Percentiles rank a stretch among this genome's conserved stretches.
Evolutionary conservation across 495 filamentous ascomycete genomes (phyloP).

Genomic region (Pyronema omphalodes): DNA sequence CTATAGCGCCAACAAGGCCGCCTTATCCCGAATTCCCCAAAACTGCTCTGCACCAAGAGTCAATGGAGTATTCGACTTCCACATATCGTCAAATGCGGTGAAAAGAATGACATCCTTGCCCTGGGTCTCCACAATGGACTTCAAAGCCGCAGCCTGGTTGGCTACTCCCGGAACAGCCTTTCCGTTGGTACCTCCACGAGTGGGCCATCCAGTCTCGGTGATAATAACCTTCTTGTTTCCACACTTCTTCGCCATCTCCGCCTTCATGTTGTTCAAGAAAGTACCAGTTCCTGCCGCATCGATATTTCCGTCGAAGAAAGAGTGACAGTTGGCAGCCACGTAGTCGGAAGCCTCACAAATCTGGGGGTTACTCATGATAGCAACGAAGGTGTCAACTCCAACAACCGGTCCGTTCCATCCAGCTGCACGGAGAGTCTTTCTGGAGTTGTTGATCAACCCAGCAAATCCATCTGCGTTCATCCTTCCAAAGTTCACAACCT

Average conservation of each 20-base stretch:
- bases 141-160: conserved; percentile 46
- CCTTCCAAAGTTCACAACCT: conserved; percentile 49
- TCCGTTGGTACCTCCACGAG: conserved; percentile 42
- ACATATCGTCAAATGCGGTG: conserved; percentile 54
- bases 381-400: conserved; percentile 58
- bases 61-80: conserved; percentile 49
- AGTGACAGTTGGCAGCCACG: conserved; percentile 63
- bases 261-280: conserved; percentile 38
- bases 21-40: background rate
- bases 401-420: conserved; percentile 57
- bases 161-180: conserved; percentile 40
- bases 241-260: conserved; percentile 34
- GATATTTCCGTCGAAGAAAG: conserved; percentile 58
- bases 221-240: conserved; percentile 40
- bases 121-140: conserved; percentile 40
- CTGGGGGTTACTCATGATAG: conserved; percentile 42
- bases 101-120: conserved; percentile 45
- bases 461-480: conserved; percentile 35
- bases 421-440: conserved; percentile 29
- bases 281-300: conserved; percentile 39
- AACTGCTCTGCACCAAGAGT: conserved; percentile 50
- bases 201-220: conserved; percentile 70
- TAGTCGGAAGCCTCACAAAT: conserved; percentile 60
- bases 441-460: conserved; percentile 26
- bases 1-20: too few species aligned